phyloP scores from a whole-genome alignment of 1,284 basidiomycete genomes.

The Lignosus rhinocerotis region DNA sequence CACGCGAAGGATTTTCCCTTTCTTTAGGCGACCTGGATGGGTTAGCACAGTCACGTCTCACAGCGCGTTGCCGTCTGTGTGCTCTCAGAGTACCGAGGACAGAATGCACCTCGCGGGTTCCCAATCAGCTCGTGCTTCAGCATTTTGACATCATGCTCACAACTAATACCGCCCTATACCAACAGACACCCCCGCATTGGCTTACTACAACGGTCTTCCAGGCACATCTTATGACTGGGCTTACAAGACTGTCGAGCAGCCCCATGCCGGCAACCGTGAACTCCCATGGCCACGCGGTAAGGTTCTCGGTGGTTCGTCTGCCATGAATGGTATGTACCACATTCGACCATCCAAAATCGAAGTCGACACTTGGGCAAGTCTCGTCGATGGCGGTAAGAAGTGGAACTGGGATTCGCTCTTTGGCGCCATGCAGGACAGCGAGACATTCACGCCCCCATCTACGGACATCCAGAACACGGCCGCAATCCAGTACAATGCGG shows the following conservation, averaged over 20 bases:
- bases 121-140: neutral
- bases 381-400: conserved; percentile 37
- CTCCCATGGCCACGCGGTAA: conserved; percentile 64
- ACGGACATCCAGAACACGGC: conserved; percentile 36
- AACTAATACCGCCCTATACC: neutral
- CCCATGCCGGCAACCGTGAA: conserved; percentile 37
- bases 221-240: conserved; percentile 62
- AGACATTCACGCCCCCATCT: conserved; percentile 44
- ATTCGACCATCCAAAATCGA: conserved; percentile 54
- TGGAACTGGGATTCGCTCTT: conserved; percentile 62
- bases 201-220: conserved; percentile 51
- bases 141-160: neutral
- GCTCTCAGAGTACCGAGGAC: no score
- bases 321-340: conserved; percentile 74
- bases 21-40: no score
- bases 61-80: no score
- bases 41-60: no score
- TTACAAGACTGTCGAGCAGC: conserved; percentile 56
- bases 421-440: conserved; percentile 53
- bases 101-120: no score
- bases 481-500: conserved; percentile 42
- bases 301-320: conserved; percentile 70
- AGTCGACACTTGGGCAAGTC: conserved; percentile 53
- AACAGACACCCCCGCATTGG: conserved; percentile 50
- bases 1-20: no score